Evolutionary conservation across 257 asterid species (phyloP), one percentile per base, ranked within the genome.

Genomic region (Leonotis leonurus): DNA sequence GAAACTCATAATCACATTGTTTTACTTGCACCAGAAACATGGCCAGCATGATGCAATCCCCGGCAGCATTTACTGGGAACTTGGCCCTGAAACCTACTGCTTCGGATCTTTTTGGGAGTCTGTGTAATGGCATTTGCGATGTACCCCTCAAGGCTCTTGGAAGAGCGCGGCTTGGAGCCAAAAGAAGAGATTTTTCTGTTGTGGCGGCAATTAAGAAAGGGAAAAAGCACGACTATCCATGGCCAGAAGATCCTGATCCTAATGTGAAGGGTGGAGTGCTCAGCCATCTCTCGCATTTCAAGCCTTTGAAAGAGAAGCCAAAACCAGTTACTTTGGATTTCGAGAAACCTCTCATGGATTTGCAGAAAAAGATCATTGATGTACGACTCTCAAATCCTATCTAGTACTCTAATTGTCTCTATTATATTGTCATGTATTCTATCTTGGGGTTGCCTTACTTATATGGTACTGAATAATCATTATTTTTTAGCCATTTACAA

Each of bases 221-320:
- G 56, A 93, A 79, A 26, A 93, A 83, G 73, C 85, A 79, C 1
- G 96, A 87, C n/a, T 80, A 85, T 77, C 97, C 99, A 37, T 87
- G 96, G 96, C 85, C 94, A 21, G 65, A 65, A 65, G 85, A 93
- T 69, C 87, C 94, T 32, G 97, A 89, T 72, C 95, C 75, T 53
- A 87, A 80, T 82, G 88, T 89, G 64, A 82, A 75, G 82, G 99
- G 99, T 72, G 97, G 99, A 69, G 77, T 87, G 70, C 94, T 93
- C 33, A 81, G 88, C 49, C 95, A 80, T 69, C 84, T 93, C 64
- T 93, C 97, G 18, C 71, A 71, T 70, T 93, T 93, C 85, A 89
- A 89, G 79, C 96, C 99, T 64, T 81, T 89, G 81, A 89, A 77
- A 78, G 97, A 87, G 81, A 93, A 82, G 74, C 96, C 82, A 18